Evolutionary conservation across 257 asterid species (phyloP).

Genomic region (Agastache rugosa): DNA sequence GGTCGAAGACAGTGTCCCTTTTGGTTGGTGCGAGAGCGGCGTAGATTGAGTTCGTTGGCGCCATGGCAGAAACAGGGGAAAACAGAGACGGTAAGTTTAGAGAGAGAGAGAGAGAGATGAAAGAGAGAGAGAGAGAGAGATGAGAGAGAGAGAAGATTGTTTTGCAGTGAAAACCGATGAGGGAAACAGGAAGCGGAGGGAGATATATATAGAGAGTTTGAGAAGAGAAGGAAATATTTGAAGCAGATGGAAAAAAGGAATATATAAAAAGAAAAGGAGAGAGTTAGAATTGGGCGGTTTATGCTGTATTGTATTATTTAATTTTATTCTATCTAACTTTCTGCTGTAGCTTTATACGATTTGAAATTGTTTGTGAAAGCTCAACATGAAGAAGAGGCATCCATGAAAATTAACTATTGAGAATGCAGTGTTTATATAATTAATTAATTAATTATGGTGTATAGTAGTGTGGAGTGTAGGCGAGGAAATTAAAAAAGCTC

Average conservation of each 20-base stretch:
- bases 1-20: slow-evolving; percentile 41
- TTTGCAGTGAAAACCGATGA: neutral
- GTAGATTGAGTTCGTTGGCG: slow-evolving; percentile 53
- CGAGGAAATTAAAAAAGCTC: slow-evolving; percentile 13
- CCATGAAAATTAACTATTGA: slow-evolving; percentile 6
- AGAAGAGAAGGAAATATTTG: neutral
- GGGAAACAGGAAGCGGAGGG: slow-evolving; percentile 5
- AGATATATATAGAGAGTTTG: slow-evolving; percentile 37
- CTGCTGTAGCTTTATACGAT: slow-evolving; percentile 28
- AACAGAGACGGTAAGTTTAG: slow-evolving; percentile 8
- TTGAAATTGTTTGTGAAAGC: slow-evolving; percentile 22
- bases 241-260: slow-evolving; percentile 5
- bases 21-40: slow-evolving; percentile 34
- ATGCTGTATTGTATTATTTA: slow-evolving; percentile 23
- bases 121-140: too few relatives aligned
- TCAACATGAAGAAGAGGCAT: neutral
- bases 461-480: slow-evolving; percentile 1
- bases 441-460: too few relatives aligned
- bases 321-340: slow-evolving; percentile 12
- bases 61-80: slow-evolving; percentile 41
- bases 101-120: slow-evolving; percentile 11
- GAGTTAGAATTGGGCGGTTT: slow-evolving; percentile 21
- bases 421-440: neutral
- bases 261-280: slow-evolving; percentile 1
- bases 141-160: neutral